Evolutionary conservation across 192 early-diverging fungal genomes (phyloP).

Genomic region (Podila epigama): DNA sequence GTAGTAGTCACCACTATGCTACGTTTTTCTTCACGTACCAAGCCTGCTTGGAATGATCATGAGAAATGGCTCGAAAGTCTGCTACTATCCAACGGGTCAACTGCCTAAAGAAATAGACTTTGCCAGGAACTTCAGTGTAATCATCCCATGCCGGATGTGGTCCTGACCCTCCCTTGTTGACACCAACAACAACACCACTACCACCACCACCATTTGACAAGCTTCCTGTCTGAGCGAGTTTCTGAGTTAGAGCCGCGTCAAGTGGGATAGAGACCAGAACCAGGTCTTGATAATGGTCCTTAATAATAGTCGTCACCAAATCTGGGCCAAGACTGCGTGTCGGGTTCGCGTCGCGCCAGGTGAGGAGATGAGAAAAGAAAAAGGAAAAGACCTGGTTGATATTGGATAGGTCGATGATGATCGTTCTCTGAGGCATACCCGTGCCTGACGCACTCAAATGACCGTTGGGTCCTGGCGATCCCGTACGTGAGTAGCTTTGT

Average conservation of each 20-base stretch:
- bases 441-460: background rate
- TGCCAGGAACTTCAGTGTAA: constrained; percentile 36
- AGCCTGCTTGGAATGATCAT: background rate
- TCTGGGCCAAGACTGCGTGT: constrained; percentile 42
- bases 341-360: constrained; percentile 40
- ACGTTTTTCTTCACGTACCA: no score
- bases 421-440: constrained; percentile 4
- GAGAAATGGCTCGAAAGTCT: constrained; percentile 22
- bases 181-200: background rate
- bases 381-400: constrained; percentile 43
- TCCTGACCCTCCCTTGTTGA: no score
- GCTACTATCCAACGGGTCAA: constrained; percentile 34
- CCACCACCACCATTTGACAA: background rate
- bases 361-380: constrained; percentile 34
- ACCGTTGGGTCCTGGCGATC: constrained; percentile 13
- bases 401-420: constrained; percentile 31
- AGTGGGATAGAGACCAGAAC: constrained; percentile 22
- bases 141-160: constrained; percentile 46
- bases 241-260: constrained; percentile 12
- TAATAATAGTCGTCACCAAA: constrained; percentile 38
- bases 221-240: constrained; percentile 3
- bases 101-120: constrained; percentile 36
- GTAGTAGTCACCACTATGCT: background rate
- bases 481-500: background rate
- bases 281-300: constrained; percentile 40